Evolutionary conservation across 768 basidiomycete genomes (phyloP).

Genomic region (Zangia roseola): DNA sequence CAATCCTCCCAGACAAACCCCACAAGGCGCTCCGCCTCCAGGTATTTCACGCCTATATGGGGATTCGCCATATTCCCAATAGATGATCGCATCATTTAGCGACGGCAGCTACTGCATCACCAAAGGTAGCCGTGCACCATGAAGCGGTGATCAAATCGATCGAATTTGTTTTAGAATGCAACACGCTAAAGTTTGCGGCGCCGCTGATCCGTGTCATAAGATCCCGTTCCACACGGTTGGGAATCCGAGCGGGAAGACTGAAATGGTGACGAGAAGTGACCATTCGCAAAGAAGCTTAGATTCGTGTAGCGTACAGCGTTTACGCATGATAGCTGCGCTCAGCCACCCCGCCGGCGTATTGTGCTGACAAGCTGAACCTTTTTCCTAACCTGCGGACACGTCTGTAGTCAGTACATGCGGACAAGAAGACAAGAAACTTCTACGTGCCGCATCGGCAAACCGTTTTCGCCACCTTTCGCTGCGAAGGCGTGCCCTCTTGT

Average conservation of each 20-base stretch:
- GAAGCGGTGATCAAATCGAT: constrained; percentile 6
- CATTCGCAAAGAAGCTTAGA: constrained; percentile 4
- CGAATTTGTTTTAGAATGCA: constrained; percentile 5
- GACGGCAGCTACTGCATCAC: constrained; percentile 3
- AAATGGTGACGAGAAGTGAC: neutral
- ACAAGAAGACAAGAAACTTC: constrained; percentile 7
- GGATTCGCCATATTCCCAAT: constrained; percentile 3
- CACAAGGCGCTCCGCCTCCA: constrained; percentile 6
- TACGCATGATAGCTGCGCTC: constrained; percentile 5
- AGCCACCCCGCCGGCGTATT: constrained; percentile 76
- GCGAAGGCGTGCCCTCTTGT: constrained; percentile 68
- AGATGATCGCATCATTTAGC: neutral
- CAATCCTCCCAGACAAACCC: constrained; percentile 6
- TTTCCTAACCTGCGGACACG: constrained; percentile 64
- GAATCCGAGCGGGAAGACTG: constrained; percentile 1
- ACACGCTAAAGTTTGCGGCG: constrained; percentile 8
- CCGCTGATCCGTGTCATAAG: constrained; percentile 10
- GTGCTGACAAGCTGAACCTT: constrained; percentile 79
- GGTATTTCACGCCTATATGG: constrained; percentile 9
- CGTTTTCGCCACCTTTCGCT: constrained; percentile 78
- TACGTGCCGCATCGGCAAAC: constrained; percentile 74
- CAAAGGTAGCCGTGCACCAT: constrained; percentile 16
- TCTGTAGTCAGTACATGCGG: constrained; percentile 12
- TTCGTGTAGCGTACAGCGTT: constrained; percentile 7
- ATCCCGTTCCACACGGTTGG: constrained; percentile 3